Conservation (phyloP, 108 stramenopile genomes). For the Skeletonema marinoi region DNA sequence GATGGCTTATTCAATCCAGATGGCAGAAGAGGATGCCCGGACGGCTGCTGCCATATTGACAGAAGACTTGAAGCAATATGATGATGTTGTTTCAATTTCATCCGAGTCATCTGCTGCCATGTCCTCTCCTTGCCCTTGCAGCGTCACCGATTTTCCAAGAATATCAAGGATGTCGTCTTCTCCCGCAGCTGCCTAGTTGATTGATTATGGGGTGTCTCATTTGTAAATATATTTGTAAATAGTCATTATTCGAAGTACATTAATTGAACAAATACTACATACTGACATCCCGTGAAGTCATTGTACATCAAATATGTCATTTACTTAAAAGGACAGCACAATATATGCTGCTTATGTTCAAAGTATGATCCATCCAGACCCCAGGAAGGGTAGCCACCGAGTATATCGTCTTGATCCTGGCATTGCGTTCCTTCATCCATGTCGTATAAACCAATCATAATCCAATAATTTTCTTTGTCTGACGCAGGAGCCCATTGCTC, state of each 20-base stretch:
- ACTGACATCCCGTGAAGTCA: no score
- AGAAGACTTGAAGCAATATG: background rate
- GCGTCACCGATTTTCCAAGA: background rate
- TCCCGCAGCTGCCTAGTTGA: background rate
- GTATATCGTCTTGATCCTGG: background rate
- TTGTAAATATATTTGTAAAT: background rate
- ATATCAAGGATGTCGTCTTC: background rate
- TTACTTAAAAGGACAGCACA: conserved; percentile 17
- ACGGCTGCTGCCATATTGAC: background rate
- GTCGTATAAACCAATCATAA: conserved; percentile 4
- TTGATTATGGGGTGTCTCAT: background rate
- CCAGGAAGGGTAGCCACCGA: conserved; percentile 12
- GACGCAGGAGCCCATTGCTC: conserved; percentile 31
- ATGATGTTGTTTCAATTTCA: background rate
- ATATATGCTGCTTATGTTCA: conserved; percentile 39
- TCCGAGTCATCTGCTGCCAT: background rate
- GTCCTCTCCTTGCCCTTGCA: background rate
- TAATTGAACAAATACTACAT: background rate
- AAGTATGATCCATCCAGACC: conserved; percentile 36
- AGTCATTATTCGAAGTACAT: background rate
- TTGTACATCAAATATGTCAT: no score
- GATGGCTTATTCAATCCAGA: background rate
- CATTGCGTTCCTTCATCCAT: background rate
- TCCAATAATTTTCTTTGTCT: conserved; percentile 22
- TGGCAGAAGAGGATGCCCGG: background rate